Base-by-base conservation (phyloP, 305 asterid species). In the Withania somnifera region DNA sequence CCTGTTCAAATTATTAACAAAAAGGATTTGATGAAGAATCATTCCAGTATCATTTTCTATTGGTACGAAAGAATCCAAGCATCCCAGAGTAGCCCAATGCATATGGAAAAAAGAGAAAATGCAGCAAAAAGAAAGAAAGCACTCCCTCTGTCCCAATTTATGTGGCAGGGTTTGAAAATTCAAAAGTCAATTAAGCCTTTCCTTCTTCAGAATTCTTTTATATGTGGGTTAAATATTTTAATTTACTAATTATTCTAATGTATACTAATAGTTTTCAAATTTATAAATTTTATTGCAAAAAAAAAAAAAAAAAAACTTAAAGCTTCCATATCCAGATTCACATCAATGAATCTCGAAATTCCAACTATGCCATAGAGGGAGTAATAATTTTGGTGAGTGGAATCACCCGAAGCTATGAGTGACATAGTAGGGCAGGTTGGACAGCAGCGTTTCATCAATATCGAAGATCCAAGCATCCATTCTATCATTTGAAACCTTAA, bases 391-490 rank as follows among this genome's bases (percentile, higher is more conserved):
- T 9, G 8, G 28, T 8, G 15, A 71, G 36, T 19, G 53, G 1
- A 20, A 4, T 75, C 19, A 82, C 85, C 85, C 81, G 1, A 77
- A 61, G 17, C 78, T 82, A 77, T 82, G 76, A 22, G 0, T 42
- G 8, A 75, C 40, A 26, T 76, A 82, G 57, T 76, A 82, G 7
- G 85, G 85, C 69, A 82, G 42, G 34, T 77, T 82, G 32, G 85
- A 82, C 2, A 82, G 69, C 42, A 82, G 50, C 15, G 85, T 82
- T 36, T 82, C 85, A 38, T 82, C 85, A 47, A 82, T 47, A 15
- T 82, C 85, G 68, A 82, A 82, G 19, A 82, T 15, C 82, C 85
- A 82, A 30, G 78, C 85, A n/a, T 82, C 85, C 75, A 61, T 77
- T 51, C 78, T 42, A 64, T 82, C 82, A 40, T 54, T 54, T 13